These are phyloP conservation scores for Lodderomyces beijingensis DNA, from an alignment of 1,139 yeast species.

Conservation along the genomic window DNA sequence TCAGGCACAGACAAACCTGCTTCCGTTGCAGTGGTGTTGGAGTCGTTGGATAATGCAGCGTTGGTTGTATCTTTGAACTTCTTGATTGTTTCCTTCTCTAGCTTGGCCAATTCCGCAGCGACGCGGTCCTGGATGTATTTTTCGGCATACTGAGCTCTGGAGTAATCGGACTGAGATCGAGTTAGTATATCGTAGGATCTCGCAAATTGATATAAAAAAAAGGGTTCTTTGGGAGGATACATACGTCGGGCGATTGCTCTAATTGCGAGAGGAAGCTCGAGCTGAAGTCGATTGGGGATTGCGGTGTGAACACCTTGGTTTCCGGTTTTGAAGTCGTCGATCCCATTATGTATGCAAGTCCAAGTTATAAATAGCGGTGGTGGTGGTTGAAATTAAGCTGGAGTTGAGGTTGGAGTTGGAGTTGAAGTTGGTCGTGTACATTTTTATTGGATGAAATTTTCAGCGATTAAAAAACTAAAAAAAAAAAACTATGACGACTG, in stretches of 20 bases:
- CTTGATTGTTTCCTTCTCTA: slow-evolving; percentile 56
- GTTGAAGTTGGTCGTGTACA: slow-evolving; percentile 1
- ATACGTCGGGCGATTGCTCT: slow-evolving; percentile 63
- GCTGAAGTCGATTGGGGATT: slow-evolving; percentile 72
- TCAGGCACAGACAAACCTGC: slow-evolving; percentile 23
- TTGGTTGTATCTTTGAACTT: slow-evolving; percentile 53
- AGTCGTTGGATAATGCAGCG: slow-evolving; percentile 33
- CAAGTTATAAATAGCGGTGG: not conserved
- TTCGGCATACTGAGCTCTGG: slow-evolving; percentile 77
- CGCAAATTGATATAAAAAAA: not conserved
- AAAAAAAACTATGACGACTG: no score
- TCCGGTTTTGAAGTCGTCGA: slow-evolving; percentile 56
- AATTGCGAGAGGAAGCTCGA: slow-evolving; percentile 66
- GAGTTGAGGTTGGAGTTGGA: not conserved
- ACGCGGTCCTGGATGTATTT: slow-evolving; percentile 77
- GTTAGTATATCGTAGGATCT: not conserved
- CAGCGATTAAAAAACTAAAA: no score
- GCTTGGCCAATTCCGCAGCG: slow-evolving; percentile 55
- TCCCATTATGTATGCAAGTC: slow-evolving; percentile 38
- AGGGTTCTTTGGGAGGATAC: slow-evolving; percentile 15
- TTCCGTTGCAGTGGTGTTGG: slow-evolving; percentile 6
- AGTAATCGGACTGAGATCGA: slow-evolving; percentile 54
- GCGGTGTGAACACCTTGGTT: slow-evolving; percentile 63
- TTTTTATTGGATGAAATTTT: slow-evolving; percentile 1
- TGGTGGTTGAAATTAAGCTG: not conserved